These are phyloP conservation scores for Elongisporangium senticosum DNA, from an alignment of 352 stramenopile species.

Conservation along the genomic window DNA sequence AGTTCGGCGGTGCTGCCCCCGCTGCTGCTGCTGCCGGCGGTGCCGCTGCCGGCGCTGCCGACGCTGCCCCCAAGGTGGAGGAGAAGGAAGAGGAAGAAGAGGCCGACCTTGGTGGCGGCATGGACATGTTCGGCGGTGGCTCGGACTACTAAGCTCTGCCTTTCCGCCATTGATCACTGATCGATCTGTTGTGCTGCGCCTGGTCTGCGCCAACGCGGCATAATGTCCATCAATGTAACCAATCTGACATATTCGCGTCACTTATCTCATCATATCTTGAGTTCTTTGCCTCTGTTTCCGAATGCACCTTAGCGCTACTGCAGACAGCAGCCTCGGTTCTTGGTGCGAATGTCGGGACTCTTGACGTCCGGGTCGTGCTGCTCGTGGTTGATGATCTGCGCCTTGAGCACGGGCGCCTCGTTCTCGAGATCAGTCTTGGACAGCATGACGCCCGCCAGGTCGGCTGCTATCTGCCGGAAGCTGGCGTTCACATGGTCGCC, in stretches of 20 bases:
- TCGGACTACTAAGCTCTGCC: conserved; percentile 76
- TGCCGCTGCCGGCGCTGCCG: conserved; percentile 38
- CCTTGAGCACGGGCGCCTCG: conserved; percentile 81
- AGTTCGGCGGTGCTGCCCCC: conserved; percentile 61
- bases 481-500: conserved; percentile 89
- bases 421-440: conserved; percentile 83
- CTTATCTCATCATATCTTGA: conserved; percentile 1
- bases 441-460: conserved; percentile 80
- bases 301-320: conserved; percentile 18
- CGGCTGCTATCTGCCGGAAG: conserved; percentile 82
- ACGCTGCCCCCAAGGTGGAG: conserved; percentile 56
- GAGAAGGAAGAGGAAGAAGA: conserved; percentile 83
- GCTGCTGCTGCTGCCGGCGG: conserved; percentile 45
- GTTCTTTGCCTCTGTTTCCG: neutral
- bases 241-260: conserved; percentile 6
- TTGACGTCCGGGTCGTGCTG: conserved; percentile 89
- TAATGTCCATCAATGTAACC: neutral
- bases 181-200: neutral
- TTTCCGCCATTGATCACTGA: conserved; percentile 1
- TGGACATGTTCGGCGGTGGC: conserved; percentile 87
- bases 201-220: neutral
- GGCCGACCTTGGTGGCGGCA: conserved; percentile 78
- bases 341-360: conserved; percentile 51
- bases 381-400: conserved; percentile 91
- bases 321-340: conserved; percentile 45